Evolutionary conservation across 75 land plant species (phyloP).

Genomic region (Cupressus sempervirens): DNA sequence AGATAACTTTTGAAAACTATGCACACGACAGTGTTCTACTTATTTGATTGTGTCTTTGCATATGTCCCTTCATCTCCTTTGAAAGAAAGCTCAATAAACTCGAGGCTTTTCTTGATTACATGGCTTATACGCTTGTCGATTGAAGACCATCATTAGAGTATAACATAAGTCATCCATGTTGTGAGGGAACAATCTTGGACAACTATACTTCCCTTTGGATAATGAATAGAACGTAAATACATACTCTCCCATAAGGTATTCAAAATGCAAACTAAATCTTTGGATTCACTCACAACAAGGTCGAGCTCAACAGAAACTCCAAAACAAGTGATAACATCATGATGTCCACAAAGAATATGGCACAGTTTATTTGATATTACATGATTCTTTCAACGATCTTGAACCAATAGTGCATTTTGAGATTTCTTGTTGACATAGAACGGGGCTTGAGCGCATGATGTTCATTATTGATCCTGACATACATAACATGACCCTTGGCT

Average conservation of each 20-base stretch:
- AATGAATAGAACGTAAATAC: slow-evolving; percentile 82
- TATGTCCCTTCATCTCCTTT: too few relatives aligned
- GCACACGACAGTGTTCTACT: too few relatives aligned
- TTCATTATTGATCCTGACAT: too few relatives aligned
- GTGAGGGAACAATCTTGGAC: slow-evolving; percentile 76
- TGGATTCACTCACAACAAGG: slow-evolving; percentile 92
- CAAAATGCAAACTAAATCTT: slow-evolving; percentile 89
- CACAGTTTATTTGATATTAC: slow-evolving; percentile 68
- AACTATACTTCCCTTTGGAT: slow-evolving; percentile 73
- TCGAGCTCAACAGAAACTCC: slow-evolving; percentile 88
- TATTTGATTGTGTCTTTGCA: too few relatives aligned
- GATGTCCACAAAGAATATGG: slow-evolving; percentile 97
- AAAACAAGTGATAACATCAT: slow-evolving; percentile 91
- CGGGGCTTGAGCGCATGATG: too few relatives aligned
- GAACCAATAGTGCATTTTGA: slow-evolving; percentile 15
- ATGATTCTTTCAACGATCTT: slow-evolving; percentile 52
- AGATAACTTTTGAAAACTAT: too few relatives aligned
- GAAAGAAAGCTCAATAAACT: too few relatives aligned
- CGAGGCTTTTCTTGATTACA: too few relatives aligned
- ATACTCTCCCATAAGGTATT: slow-evolving; percentile 79
- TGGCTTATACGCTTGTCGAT: too few relatives aligned
- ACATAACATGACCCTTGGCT: too few relatives aligned
- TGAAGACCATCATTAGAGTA: slow-evolving; percentile 86
- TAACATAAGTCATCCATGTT: slow-evolving; percentile 71
- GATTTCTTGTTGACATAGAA: slow-evolving; percentile 42